Evolutionary conservation across 345 rosid genomes (phyloP), one percentile per base, ranked within the genome.

Genomic region (Salix koriyanagi): DNA sequence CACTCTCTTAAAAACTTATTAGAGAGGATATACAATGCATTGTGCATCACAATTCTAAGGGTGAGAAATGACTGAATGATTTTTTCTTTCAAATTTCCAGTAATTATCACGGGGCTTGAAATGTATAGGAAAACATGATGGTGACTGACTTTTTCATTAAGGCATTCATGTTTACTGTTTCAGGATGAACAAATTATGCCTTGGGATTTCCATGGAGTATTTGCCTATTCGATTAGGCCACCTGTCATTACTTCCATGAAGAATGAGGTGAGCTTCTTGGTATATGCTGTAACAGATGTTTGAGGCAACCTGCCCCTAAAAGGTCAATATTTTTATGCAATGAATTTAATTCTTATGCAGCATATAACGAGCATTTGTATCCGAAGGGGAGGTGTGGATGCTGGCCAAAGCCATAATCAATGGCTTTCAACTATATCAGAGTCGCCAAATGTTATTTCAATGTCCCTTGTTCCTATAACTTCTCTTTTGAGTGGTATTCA

Each of bases 401-500:
- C 69, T 56, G 86, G 86, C 26, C 97, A 89, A 79, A 91, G 89
- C 67, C 99, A 96, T 86, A 87, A 86, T 34, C 89, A 77, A 70
- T 96, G 99, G 99, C 94, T 93, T 50, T 87, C 99, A 30, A 92
- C 96, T 0, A 79, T 96, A 82, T 84, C 93, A 7, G 81, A 91
- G 75, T 91, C 94, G 12, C 98, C 99, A 4, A 86, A 89, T 72
- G 99, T 82, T 32, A 93, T 92, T 80, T 93, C 98, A 19, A 94
- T 96, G 99, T 85, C 93, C 70, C 87, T 93, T 64, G 97, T 96
- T 83, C 96, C 99, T 25, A 91, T 96, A 79, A 96, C 98, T 83
- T 86, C 96, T 16, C 94, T 96, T 74, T 81, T 96, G 80, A 75
- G 80, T 61, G 97, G 98, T 75, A 86, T 89, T 41, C 94, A 82